Evolutionary conservation across 2,329 filamentous ascomycete species (phyloP), one percentile per base, ranked within the genome.

Genomic region (Hypoxylon sp.): DNA sequence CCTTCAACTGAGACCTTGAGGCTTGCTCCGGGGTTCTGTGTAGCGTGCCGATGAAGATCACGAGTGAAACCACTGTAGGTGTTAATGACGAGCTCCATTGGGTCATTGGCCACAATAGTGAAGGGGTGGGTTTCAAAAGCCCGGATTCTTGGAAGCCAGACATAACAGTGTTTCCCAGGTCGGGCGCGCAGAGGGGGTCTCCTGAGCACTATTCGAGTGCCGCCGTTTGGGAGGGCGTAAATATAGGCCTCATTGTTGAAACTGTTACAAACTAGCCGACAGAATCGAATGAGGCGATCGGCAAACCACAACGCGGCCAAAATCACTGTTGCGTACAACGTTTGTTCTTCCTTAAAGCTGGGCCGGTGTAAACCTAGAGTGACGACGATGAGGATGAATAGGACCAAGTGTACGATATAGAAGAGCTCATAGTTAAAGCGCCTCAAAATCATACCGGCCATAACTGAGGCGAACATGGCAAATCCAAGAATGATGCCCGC

Each of bases 91-190:
- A 90, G 87, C 77, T 90, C 87, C 30, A 87, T 73, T 0, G 86
- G 84, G 32, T 83, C 76, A 14, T 80, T 82, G 21, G 82, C 77
- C 21, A 85, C 85, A 52, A 90, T 86, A 1, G 88, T 90, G 70
- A 91, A 91, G 0, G 89, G 89, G 67, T 91, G 89, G 1, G 85
- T 88, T 76, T 91, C 86, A 17, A 85, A 79, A 1, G 80, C 70
- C 9, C 88, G 84, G 51, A 91, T 82, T 3, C 79, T 79, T 0
- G 89, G 89, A 5, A 91, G 83, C 87, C 87, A 91, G 30, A 91
- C 76, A 72, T 89, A 90, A 71, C 86, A 87, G 73, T 91, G 89
- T 67, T 86, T 86, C 1, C 88, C 89, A 0, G 88, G 82, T 1
- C 79, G 75, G 0, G 84, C 83, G 5, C 75, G 69, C 2, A 79